Evolutionary conservation across 139 green algal genomes (phyloP).

Genomic region (Ettlia oleoabundans): DNA sequence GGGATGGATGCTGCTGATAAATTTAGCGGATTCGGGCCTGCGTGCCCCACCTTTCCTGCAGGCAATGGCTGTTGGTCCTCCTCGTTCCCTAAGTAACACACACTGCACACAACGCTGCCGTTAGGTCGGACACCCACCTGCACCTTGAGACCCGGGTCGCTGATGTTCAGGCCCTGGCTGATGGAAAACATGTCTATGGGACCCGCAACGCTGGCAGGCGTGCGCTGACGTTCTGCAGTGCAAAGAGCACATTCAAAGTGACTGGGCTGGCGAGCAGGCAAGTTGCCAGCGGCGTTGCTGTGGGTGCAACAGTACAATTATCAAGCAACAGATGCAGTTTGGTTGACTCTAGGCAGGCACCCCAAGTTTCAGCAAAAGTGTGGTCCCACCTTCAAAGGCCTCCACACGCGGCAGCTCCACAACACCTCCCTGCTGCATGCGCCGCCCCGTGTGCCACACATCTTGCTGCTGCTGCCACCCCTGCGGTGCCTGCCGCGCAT

Average conservation of each 20-base stretch:
- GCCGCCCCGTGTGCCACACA: no score
- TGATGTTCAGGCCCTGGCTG: constrained; percentile 8
- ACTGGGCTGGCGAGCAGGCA: neutral
- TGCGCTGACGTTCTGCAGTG: constrained; percentile 14
- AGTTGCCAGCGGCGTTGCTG: neutral
- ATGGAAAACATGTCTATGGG: neutral
- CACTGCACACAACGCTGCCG: no score
- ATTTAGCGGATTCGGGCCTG: no score
- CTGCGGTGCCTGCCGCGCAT: neutral
- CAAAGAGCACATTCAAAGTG: no score
- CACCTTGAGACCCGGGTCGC: neutral
- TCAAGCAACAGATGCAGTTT: neutral
- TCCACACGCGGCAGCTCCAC: neutral
- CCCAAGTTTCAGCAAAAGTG: no score
- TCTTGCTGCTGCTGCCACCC: constrained; percentile 1
- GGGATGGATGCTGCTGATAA: no score
- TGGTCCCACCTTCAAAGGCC: constrained; percentile 35
- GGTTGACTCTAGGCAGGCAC: no score
- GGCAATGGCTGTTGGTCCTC: no score
- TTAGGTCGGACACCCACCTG: neutral
- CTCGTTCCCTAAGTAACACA: no score
- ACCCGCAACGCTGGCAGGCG: neutral
- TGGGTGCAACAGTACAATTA: neutral
- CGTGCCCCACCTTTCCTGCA: no score
- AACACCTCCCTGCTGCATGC: constrained; percentile 1